Evolutionary conservation across 1,284 basidiomycete species (phyloP), one percentile per base, ranked within the genome.

Genomic region (Psilocybe mexicana): DNA sequence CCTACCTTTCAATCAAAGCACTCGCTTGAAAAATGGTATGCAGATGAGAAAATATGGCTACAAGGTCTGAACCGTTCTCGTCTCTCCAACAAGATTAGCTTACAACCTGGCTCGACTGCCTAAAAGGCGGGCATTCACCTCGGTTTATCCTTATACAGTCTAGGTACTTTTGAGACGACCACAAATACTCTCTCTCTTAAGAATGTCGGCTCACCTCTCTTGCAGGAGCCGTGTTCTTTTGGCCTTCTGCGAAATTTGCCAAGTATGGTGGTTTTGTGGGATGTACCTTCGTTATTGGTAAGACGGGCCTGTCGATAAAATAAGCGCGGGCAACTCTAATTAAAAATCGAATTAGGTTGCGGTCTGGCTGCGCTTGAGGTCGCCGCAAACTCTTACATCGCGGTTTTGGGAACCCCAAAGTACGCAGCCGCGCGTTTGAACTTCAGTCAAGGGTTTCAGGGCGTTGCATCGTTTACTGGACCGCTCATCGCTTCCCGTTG

Each of bases 381-480:
- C 24, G 85, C 87, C 0, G 92, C 91, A 57, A 93, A 92, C 75
- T 89, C 87, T 14, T 93, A 93, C 75, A 87, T 93, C 60, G 75
- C 89, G 5, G 83, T 87, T 23, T 74, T 90, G 52, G 88, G 87
- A 40, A 77, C 79, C 5, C 83, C 86, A 25, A 84, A 85, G 65
- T 85, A 87, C 68, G 90, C 91, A 50, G 87, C 89, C 7, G 86
- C 88, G 68, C 83, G 91, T 45, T 79, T 94, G 38, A 91, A 92
- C 69, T 88, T 93, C 69, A 89, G 87, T 53, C 92, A 93, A 73
- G 87, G 88, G 1, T 92, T 90, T 76, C 90, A 93, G 70, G 90
- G 92, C 47, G 77, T 93, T 40, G 90, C 90, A 0, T 85, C 85
- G 0, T 91, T 93, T 67, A 79, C 87, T 24, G 92, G 92, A 0